Base-by-base conservation (phyloP, 352 stramenopile species). In the Pythium volutum region DNA sequence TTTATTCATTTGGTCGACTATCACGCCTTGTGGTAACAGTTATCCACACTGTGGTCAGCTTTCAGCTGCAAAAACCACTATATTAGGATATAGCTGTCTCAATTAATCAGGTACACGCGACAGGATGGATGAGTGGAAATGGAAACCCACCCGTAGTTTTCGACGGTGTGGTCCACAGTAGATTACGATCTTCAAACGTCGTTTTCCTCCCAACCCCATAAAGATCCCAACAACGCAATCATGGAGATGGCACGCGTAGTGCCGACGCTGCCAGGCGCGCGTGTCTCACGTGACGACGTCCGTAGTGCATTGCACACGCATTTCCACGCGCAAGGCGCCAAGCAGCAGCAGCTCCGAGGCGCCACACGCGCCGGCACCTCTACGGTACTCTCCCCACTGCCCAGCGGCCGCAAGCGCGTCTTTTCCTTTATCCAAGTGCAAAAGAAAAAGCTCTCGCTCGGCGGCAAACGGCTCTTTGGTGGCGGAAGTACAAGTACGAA, bases 381-480 rank as follows among this genome's bases (percentile, higher is more conserved):
- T 14, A 18, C 18, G 31, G 29, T 25, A 1, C 25, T 34, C 5
- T 18, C 51, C 5, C 7, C 48, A 7, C 10, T 34, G n/a, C 11
- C 22, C 9, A 29, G 33, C 8, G 25, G 56, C n/a, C 74, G 79
- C 41, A 77, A 78, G 43, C 75, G 72, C 29, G 73, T 88, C 27
- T 81, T 75, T 52, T 76, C 74, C 25, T 88, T 88, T 57, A 60
- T 90, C 29, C 73, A 84, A 38, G 81, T 90, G 45, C 75, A 87
- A 45, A 90, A 88, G 45, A 75, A 80, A 62, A 87, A 87, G 45
- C 60, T 69, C 18, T 76, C 64, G 61, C 72, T 76, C 9, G 70
- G 72, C 36, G 71, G 57, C 64, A 90, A 89, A 59, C 75, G 76
- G 31, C 67, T 88, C 12, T 87, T 89, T 42, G 70, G 71, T 2